These are phyloP conservation scores for Pseudogymnoascus sp. DNA, from an alignment of 2,329 filamentous ascomycete species.

Conservation along the genomic window DNA sequence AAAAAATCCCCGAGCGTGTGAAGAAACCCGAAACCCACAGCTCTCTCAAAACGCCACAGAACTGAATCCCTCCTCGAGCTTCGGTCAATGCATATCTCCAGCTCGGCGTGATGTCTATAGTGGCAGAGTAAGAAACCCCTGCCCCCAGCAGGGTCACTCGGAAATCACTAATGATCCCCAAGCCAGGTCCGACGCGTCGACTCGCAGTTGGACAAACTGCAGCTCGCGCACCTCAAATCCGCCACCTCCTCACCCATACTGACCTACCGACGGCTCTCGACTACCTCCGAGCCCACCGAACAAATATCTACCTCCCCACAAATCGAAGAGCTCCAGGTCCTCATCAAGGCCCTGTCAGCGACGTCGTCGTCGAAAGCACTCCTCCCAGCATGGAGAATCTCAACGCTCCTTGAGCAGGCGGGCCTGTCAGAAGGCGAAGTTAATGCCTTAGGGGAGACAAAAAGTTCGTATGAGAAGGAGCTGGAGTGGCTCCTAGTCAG, in stretches of 20 bases:
- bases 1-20: not conserved
- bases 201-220: slow-evolving; percentile 56
- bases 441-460: slow-evolving; percentile 27
- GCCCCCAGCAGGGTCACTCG: slow-evolving; percentile 3
- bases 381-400: slow-evolving; percentile 52
- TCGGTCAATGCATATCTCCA: not conserved
- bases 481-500: slow-evolving; percentile 85
- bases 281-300: slow-evolving; percentile 17
- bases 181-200: slow-evolving; percentile 54
- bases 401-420: slow-evolving; percentile 54
- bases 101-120: slow-evolving; percentile 34
- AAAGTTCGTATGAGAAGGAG: slow-evolving; percentile 58
- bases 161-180: not conserved
- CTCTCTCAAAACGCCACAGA: not conserved
- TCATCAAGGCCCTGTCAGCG: slow-evolving; percentile 64
- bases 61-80: not conserved
- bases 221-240: slow-evolving; percentile 35
- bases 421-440: slow-evolving; percentile 40
- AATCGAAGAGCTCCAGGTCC: slow-evolving; percentile 53
- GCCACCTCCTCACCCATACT: slow-evolving; percentile 19
- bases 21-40: not conserved
- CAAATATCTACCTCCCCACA: slow-evolving; percentile 38
- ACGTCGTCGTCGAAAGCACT: slow-evolving; percentile 55
- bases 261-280: slow-evolving; percentile 25
- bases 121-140: slow-evolving; percentile 33